These are phyloP conservation scores for Selenicereus undatus DNA, from an alignment of 148 eudicot genomes.

Conservation along the genomic window DNA sequence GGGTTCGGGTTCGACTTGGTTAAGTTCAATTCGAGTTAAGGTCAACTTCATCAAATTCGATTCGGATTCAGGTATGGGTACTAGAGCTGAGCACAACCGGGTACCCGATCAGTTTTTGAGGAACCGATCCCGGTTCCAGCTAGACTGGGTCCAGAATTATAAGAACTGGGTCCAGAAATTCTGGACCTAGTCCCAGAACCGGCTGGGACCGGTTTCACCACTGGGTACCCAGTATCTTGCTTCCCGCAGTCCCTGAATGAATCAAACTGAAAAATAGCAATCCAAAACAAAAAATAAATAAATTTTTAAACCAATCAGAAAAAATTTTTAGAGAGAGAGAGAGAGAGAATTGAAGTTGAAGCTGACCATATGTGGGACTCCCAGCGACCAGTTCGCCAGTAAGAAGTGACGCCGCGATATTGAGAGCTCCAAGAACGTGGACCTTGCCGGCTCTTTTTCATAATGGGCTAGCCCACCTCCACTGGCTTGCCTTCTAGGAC, in stretches of 20 bases:
- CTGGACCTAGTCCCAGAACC: too few species aligned
- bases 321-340: not conserved
- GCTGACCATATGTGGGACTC: constrained; percentile 91
- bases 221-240: too few species aligned
- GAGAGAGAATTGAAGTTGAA: not conserved
- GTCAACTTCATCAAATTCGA: too few species aligned
- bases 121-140: too few species aligned
- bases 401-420: constrained; percentile 86
- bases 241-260: constrained; percentile 98
- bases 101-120: too few species aligned
- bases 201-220: too few species aligned
- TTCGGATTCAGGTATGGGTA: too few species aligned
- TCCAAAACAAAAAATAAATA: not conserved
- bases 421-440: constrained; percentile 94
- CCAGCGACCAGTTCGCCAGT: constrained; percentile 97
- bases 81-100: too few species aligned
- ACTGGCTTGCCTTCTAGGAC: constrained; percentile 9
- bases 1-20: too few species aligned
- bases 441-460: constrained; percentile 84
- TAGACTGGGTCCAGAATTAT: too few species aligned
- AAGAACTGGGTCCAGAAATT: too few species aligned
- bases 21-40: too few species aligned
- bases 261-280: constrained; percentile 11
- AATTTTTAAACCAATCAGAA: not conserved
- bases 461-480: constrained; percentile 41